Evolutionary conservation across 139 green algal species (phyloP).

Genomic region (Gonium pectorale): DNA sequence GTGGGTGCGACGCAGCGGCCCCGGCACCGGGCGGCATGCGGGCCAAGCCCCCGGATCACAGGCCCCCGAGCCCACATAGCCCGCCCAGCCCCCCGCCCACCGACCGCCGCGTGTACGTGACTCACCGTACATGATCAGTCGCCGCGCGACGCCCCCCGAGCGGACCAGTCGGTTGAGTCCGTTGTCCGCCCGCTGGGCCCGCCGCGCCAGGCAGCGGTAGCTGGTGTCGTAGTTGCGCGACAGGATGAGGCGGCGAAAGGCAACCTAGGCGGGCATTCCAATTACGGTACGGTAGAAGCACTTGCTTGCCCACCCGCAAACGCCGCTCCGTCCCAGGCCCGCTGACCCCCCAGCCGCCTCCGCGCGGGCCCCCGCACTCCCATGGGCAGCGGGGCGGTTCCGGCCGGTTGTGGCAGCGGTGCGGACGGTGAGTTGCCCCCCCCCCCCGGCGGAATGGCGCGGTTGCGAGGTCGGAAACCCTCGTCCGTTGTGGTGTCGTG

Average conservation of each 20-base stretch:
- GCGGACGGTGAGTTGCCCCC: no score
- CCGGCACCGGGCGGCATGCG: neutral
- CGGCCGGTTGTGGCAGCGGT: no score
- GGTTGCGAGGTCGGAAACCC: no score
- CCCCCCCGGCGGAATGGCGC: no score
- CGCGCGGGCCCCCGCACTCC: no score
- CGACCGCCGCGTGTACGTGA: neutral
- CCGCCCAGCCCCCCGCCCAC: neutral
- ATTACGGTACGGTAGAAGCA: no score
- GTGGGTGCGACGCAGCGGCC: neutral
- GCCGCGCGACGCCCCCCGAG: neutral
- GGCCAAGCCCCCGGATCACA: neutral
- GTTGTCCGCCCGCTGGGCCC: conserved; percentile 1
- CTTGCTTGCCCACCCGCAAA: no score
- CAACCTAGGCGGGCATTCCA: conserved; percentile 57
- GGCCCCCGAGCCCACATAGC: neutral
- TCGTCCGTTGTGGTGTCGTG: no score
- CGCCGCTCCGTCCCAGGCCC: no score
- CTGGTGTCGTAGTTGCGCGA: conserved; percentile 64
- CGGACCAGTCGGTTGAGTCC: conserved; percentile 21
- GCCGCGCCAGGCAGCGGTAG: conserved; percentile 55
- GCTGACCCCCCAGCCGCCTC: no score
- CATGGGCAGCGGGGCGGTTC: no score
- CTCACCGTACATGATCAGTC: conserved; percentile 30
- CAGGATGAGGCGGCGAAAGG: conserved; percentile 57